Percentiles rank a stretch among this genome's conserved stretches.
These are phyloP conservation scores for Sugiyamaella xylanicola DNA, from an alignment of 1,139 yeast species.

Conservation along the genomic window DNA sequence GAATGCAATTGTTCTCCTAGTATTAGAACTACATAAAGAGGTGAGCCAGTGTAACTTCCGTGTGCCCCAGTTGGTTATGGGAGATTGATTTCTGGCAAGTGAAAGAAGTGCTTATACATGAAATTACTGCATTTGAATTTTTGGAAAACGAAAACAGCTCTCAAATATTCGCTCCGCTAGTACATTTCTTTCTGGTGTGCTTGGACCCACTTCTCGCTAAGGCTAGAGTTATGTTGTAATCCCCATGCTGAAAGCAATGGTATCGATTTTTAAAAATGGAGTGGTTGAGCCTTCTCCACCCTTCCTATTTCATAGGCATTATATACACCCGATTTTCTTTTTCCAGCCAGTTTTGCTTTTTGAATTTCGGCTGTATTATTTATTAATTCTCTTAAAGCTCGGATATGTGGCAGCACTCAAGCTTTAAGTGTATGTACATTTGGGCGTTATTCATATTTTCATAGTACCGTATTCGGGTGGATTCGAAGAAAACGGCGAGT, in stretches of 20 bases:
- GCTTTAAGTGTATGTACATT: neutral
- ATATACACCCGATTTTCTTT: neutral
- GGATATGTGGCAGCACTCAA: conserved; percentile 15
- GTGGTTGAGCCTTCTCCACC: neutral
- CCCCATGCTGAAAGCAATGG: neutral
- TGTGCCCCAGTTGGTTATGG: too few relatives aligned
- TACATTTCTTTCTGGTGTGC: neutral
- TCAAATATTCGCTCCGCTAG: neutral
- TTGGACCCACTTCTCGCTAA: conserved; percentile 13
- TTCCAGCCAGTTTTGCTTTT: neutral
- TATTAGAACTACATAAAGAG: too few relatives aligned
- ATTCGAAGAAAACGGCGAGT: neutral
- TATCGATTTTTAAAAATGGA: neutral
- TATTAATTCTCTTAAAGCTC: conserved; percentile 10
- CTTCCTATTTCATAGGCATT: neutral
- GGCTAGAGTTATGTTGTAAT: neutral
- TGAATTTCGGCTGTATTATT: conserved; percentile 12
- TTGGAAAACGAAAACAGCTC: too few relatives aligned
- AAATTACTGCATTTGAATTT: too few relatives aligned
- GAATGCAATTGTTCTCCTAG: neutral
- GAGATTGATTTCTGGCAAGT: too few relatives aligned
- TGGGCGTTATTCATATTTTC: neutral
- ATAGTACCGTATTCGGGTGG: too few relatives aligned
- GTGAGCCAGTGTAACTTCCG: too few relatives aligned
- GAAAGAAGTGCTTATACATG: too few relatives aligned